A percentile compares a stretch with the other conserved stretches of the same genome.
phyloP scores from a whole-genome alignment of 2,329 filamentous ascomycete genomes.

The Fusarium keratoplasticum region DNA sequence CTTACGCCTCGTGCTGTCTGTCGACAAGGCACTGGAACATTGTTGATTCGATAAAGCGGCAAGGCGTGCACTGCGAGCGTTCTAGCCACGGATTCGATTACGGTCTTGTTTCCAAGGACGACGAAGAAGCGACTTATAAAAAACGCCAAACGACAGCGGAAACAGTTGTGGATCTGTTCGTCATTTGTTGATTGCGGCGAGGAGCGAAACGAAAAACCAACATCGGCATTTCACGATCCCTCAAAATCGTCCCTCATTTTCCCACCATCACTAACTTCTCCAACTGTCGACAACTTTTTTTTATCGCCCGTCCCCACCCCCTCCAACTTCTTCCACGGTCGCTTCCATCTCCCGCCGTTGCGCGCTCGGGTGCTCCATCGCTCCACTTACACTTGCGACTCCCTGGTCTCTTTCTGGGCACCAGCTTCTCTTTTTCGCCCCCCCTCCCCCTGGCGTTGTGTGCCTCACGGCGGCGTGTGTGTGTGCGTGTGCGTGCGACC shows the following conservation, averaged over 20 bases:
- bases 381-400: slow-evolving; percentile 21
- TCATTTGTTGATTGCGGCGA: slow-evolving; percentile 18
- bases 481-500: slow-evolving; percentile 14
- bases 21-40: neutral
- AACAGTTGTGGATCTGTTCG: neutral
- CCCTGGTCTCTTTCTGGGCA: neutral
- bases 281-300: slow-evolving; percentile 1
- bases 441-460: slow-evolving; percentile 23
- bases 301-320: neutral
- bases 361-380: slow-evolving; percentile 5
- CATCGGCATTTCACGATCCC: neutral
- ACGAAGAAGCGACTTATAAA: slow-evolving; percentile 1
- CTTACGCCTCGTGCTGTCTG: neutral
- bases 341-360: slow-evolving; percentile 24
- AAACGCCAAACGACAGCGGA: slow-evolving; percentile 6
- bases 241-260: neutral
- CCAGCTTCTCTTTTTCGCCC: neutral
- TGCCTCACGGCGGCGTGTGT: slow-evolving; percentile 1
- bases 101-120: slow-evolving; percentile 6
- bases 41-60: slow-evolving; percentile 3
- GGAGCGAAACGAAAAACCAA: neutral
- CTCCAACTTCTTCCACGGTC: slow-evolving; percentile 25
- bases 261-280: neutral
- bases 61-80: neutral
- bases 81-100: slow-evolving; percentile 10